Evolutionary conservation across 2,329 filamentous ascomycete species (phyloP).

Genomic region (Ophiosphaerella herpotricha): DNA sequence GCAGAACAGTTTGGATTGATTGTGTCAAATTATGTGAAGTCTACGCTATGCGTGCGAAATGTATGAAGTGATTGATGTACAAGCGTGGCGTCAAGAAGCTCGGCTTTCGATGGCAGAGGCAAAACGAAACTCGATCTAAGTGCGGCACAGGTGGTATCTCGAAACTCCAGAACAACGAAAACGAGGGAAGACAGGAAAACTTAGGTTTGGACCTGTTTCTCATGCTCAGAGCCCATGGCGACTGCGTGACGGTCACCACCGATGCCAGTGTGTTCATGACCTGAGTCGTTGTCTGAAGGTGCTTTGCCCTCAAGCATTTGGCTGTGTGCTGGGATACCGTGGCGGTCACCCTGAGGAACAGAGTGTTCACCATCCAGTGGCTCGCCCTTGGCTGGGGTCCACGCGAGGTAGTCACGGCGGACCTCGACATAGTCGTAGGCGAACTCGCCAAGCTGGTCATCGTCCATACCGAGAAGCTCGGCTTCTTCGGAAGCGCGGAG

Average conservation of each 20-base stretch:
- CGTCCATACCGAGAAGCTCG: constrained; percentile 85
- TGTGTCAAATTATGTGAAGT: constrained; percentile 17
- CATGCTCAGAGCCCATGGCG: constrained; percentile 51
- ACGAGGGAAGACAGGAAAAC: not conserved
- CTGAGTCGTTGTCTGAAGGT: constrained; percentile 49
- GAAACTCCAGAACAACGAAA: constrained; percentile 14
- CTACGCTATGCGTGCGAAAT: constrained; percentile 5
- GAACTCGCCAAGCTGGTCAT: constrained; percentile 88
- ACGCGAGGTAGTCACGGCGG: constrained; percentile 83
- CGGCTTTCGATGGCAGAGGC: constrained; percentile 5
- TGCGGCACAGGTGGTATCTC: constrained; percentile 18
- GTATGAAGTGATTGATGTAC: constrained; percentile 7
- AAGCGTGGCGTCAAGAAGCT: constrained; percentile 7
- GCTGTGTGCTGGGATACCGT: constrained; percentile 73
- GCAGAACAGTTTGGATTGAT: too few species aligned
- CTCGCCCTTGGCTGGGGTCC: constrained; percentile 75
- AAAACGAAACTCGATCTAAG: constrained; percentile 27
- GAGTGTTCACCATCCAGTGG: constrained; percentile 63
- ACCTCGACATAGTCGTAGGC: constrained; percentile 91
- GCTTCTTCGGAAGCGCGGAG: constrained; percentile 81
- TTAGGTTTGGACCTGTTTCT: constrained; percentile 24
- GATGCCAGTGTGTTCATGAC: constrained; percentile 54
- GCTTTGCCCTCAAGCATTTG: constrained; percentile 65
- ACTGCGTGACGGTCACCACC: constrained; percentile 59
- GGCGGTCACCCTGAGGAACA: constrained; percentile 67